Conservation (phyloP, 1,139 yeast genomes). For the Suhomyces bribrorum region DNA sequence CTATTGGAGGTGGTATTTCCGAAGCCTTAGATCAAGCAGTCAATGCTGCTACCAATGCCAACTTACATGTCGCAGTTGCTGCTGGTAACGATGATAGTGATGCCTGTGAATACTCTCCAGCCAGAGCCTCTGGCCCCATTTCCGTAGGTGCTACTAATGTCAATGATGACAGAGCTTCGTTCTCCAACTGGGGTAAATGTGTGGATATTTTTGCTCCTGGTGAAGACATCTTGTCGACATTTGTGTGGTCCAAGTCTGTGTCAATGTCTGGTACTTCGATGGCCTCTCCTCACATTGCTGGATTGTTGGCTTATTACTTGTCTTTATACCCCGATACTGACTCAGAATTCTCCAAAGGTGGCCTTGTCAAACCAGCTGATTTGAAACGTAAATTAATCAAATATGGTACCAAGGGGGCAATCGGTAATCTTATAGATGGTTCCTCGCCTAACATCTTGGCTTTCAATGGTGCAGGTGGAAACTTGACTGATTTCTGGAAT, state of each 20-base stretch:
- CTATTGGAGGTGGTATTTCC: conserved; percentile 46
- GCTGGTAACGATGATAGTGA: conserved; percentile 49
- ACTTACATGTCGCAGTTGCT: conserved; percentile 46
- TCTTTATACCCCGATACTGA: conserved; percentile 42
- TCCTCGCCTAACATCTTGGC: conserved; percentile 27
- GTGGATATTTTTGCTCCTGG: conserved; percentile 52
- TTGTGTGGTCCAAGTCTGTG: conserved; percentile 38
- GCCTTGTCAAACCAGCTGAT: conserved; percentile 30
- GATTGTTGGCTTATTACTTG: conserved; percentile 42
- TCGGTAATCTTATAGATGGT: conserved; percentile 24
- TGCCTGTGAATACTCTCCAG: conserved; percentile 47
- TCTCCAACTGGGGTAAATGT: conserved; percentile 48
- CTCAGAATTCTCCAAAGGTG: conserved; percentile 32
- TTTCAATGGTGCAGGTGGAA: conserved; percentile 28
- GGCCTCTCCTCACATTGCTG: conserved; percentile 49
- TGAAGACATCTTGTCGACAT: conserved; percentile 42
- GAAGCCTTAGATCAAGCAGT: conserved; percentile 46
- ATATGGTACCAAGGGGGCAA: conserved; percentile 37
- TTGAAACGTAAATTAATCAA: conserved; percentile 40
- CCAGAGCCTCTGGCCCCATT: conserved; percentile 43
- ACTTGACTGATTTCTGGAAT: conserved; percentile 25
- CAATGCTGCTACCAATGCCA: conserved; percentile 44
- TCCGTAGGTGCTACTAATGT: conserved; percentile 47
- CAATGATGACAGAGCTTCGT: conserved; percentile 40
- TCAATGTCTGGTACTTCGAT: conserved; percentile 46